Evolutionary conservation across 345 rosid genomes (phyloP), one percentile per base, ranked within the genome.

Genomic region (Lagerstroemia speciosa): DNA sequence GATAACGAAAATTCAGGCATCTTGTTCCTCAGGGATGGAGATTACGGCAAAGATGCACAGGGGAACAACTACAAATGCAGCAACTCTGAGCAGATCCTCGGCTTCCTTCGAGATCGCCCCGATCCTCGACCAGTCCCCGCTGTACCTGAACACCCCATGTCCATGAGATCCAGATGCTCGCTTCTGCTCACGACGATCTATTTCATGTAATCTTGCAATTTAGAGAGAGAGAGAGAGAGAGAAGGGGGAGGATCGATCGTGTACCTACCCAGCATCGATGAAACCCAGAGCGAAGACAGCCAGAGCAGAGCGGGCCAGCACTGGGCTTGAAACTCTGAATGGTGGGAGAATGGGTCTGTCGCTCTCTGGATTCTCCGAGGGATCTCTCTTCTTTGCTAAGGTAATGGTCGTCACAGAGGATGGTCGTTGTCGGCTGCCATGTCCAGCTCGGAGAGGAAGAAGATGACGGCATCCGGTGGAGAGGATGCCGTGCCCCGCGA

Each of bases 81-180:
- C 90, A 74, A 84, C 43, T 79, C 85, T 93, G 40, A 93, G 72
- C 68, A 87, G 24, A 12, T 84, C 84, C 73, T 93, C 98, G 34
- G 69, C 79, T 65, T 87, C 96, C 78, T 73, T 78, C 1, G 96
- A 81, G 62, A 93, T 82, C n/a, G 71, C 93, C 37, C 97, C 96
- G 40, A 93, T 90, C 73, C 98, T 89, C 36, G 97, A 88, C 98
- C 98, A 90, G 50, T 93, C 97, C 67, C 98, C 97, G 71, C 97
- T 90, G 41, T 88, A 88, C 77, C 98, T 87, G 81, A 36, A 63
- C 7, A 34, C 2, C 65, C 0, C 66, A 30, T 40, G 22, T 31
- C 16, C 34, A 24, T 20, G 8, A 64, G 38, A 31, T 22, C 17
- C 30, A 5, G 1, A 12, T 1, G n/a, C 9, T n/a, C n/a, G n/a